Percentiles rank a stretch among this genome's conserved stretches.
Evolutionary conservation across 2,329 filamentous ascomycete species (phyloP).

Genomic region (Elsinoe necatrix): DNA sequence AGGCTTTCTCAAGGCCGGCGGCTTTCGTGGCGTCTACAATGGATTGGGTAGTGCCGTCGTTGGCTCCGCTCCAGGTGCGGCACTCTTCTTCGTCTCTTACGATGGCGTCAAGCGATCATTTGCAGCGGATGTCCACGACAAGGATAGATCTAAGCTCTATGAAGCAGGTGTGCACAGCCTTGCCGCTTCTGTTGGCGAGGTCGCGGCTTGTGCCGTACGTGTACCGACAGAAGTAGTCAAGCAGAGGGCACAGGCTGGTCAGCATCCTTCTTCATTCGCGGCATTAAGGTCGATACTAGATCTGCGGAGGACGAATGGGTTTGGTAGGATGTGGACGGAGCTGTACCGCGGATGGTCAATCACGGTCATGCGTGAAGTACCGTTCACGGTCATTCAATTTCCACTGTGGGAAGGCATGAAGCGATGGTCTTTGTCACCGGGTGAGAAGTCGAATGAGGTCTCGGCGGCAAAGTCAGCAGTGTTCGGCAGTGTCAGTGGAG

Average conservation of each 20-base stretch:
- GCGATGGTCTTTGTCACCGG: conserved; percentile 47
- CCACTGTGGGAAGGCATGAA: conserved; percentile 95
- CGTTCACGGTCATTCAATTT: conserved; percentile 95
- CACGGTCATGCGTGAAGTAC: conserved; percentile 90
- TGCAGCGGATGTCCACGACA: neutral
- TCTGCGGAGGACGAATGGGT: conserved; percentile 33
- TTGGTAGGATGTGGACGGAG: conserved; percentile 62
- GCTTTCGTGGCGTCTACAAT: conserved; percentile 85
- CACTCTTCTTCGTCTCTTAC: conserved; percentile 70
- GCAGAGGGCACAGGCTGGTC: conserved; percentile 84
- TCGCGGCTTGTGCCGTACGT: conserved; percentile 83
- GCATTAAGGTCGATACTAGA: conserved; percentile 61
- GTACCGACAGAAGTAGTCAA: conserved; percentile 97
- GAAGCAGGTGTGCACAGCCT: conserved; percentile 60
- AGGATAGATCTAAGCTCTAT: conserved; percentile 5
- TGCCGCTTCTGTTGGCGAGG: conserved; percentile 76
- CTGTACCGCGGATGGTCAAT: conserved; percentile 88
- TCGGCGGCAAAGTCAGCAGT: conserved; percentile 70
- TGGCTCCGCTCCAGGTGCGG: conserved; percentile 85
- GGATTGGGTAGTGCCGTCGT: conserved; percentile 84
- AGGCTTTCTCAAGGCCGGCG: conserved; percentile 73
- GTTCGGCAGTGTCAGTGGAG: conserved; percentile 76
- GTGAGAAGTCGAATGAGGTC: conserved; percentile 35
- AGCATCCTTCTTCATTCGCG: conserved; percentile 60
- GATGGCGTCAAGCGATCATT: conserved; percentile 23